These are phyloP conservation scores for Penicillium sumatraense DNA, from an alignment of 2,329 filamentous ascomycete species.

Conservation along the genomic window DNA sequence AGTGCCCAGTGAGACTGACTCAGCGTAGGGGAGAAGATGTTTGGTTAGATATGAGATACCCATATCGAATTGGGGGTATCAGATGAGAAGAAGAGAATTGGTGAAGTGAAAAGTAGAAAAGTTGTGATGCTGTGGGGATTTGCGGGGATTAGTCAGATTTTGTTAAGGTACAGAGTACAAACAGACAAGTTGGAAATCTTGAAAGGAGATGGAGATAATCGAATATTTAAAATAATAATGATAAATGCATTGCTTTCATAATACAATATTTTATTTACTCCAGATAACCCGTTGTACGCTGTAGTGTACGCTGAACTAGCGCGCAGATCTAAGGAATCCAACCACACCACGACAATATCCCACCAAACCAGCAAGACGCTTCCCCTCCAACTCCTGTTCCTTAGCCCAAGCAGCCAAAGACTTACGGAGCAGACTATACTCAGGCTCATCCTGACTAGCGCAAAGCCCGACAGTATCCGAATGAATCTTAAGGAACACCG, in stretches of 20 bases:
- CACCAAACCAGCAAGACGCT: conserved; percentile 73
- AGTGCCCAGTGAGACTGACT: conserved; percentile 27
- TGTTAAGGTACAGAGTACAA: too few relatives aligned
- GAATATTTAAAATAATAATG: too few relatives aligned
- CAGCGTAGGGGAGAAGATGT: conserved; percentile 36
- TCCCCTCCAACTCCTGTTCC: conserved; percentile 72
- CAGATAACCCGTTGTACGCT: too few relatives aligned
- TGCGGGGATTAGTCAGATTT: neutral
- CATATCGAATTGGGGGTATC: too few relatives aligned
- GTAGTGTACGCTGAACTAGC: too few relatives aligned
- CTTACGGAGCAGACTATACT: conserved; percentile 54
- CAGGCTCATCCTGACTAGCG: conserved; percentile 53
- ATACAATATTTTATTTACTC: too few relatives aligned
- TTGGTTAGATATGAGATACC: conserved; percentile 40
- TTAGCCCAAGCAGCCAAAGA: conserved; percentile 72
- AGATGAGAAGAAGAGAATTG: too few relatives aligned
- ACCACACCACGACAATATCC: conserved; percentile 89
- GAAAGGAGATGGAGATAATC: too few relatives aligned
- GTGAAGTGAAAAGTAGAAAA: neutral
- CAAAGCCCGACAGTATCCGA: conserved; percentile 59
- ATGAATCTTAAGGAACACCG: conserved; percentile 85
- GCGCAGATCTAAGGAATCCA: conserved; percentile 71
- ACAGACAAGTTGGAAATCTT: too few relatives aligned
- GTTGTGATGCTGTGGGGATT: neutral
- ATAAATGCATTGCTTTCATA: too few relatives aligned